A percentile compares a stretch with the other conserved stretches of the same genome.
Evolutionary conservation across 257 asterid genomes (phyloP).

Genomic region (Verbascum thapsus): DNA sequence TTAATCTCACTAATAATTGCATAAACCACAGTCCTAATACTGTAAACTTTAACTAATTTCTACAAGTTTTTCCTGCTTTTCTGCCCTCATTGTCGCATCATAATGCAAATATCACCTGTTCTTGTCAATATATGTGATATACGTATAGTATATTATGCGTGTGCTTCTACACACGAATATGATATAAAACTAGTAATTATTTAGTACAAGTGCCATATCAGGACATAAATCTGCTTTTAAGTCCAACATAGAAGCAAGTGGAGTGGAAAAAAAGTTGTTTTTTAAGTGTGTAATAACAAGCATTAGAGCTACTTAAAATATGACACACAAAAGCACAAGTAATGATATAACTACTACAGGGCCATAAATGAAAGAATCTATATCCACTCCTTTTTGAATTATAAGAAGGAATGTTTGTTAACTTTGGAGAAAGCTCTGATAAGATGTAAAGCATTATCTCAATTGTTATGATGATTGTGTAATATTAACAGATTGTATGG

Average conservation of each 20-base stretch:
- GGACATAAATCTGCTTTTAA: slow-evolving; percentile 45
- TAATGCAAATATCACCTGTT: slow-evolving; percentile 24
- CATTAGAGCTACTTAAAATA: slow-evolving; percentile 29
- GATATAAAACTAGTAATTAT: slow-evolving; percentile 22
- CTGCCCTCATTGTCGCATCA: slow-evolving; percentile 35
- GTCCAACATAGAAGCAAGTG: slow-evolving; percentile 39
- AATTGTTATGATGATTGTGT: slow-evolving; percentile 39
- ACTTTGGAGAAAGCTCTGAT: slow-evolving; percentile 45
- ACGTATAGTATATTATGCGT: no score
- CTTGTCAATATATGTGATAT: background rate
- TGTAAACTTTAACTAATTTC: slow-evolving; percentile 22
- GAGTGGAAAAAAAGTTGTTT: slow-evolving; percentile 5
- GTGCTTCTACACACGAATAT: background rate
- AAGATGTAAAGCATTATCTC: slow-evolving; percentile 25
- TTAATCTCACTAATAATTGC: slow-evolving; percentile 28
- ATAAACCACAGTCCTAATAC: slow-evolving; percentile 15
- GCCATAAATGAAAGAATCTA: slow-evolving; percentile 42
- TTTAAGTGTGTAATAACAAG: background rate
- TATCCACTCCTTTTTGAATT: slow-evolving; percentile 43
- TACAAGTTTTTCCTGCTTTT: slow-evolving; percentile 33
- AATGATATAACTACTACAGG: slow-evolving; percentile 29
- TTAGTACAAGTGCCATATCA: slow-evolving; percentile 27
- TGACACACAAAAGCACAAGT: slow-evolving; percentile 33
- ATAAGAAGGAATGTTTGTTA: slow-evolving; percentile 53
- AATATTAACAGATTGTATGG: background rate